Conservation (phyloP, 768 basidiomycete genomes). For the Naganishia antarctica region DNA sequence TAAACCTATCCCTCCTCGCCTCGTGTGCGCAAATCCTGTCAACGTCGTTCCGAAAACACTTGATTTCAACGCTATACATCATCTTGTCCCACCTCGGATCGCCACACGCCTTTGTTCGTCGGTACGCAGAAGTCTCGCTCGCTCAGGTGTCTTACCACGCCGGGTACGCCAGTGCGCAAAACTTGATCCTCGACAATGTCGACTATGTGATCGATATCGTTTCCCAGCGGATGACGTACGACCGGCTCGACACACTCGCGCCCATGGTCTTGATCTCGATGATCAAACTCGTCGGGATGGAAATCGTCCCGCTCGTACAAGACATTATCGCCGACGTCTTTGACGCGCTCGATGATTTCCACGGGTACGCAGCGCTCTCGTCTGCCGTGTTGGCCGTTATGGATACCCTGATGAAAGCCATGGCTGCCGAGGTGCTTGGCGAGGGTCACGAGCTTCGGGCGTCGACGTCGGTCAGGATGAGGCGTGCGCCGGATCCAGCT, state of each 20-base stretch:
- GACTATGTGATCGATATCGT: slow-evolving; percentile 92
- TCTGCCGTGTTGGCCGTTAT: slow-evolving; percentile 84
- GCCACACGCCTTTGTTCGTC: slow-evolving; percentile 60
- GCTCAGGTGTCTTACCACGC: slow-evolving; percentile 65
- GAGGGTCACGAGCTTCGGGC: neutral
- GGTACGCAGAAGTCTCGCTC: slow-evolving; percentile 71
- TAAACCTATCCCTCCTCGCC: slow-evolving; percentile 71
- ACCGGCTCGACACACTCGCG: slow-evolving; percentile 76
- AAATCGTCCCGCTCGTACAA: slow-evolving; percentile 79
- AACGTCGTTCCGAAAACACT: slow-evolving; percentile 64
- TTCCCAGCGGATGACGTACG: slow-evolving; percentile 69
- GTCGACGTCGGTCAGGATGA: slow-evolving; percentile 20
- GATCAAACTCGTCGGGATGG: slow-evolving; percentile 76
- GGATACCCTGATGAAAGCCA: slow-evolving; percentile 72
- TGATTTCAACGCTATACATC: slow-evolving; percentile 77
- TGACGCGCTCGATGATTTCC: slow-evolving; percentile 89
- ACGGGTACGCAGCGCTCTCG: slow-evolving; percentile 81
- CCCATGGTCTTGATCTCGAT: slow-evolving; percentile 81
- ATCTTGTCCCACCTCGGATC: slow-evolving; percentile 81
- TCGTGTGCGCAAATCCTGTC: slow-evolving; percentile 67
- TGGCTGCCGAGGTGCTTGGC: slow-evolving; percentile 52
- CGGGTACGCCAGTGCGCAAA: slow-evolving; percentile 82
- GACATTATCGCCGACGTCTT: slow-evolving; percentile 98
- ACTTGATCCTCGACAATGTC: slow-evolving; percentile 86
- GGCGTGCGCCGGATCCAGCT: slow-evolving; percentile 33